Evolutionary conservation across 345 rosid genomes (phyloP).

Genomic region (Eucalyptus curtisii): DNA sequence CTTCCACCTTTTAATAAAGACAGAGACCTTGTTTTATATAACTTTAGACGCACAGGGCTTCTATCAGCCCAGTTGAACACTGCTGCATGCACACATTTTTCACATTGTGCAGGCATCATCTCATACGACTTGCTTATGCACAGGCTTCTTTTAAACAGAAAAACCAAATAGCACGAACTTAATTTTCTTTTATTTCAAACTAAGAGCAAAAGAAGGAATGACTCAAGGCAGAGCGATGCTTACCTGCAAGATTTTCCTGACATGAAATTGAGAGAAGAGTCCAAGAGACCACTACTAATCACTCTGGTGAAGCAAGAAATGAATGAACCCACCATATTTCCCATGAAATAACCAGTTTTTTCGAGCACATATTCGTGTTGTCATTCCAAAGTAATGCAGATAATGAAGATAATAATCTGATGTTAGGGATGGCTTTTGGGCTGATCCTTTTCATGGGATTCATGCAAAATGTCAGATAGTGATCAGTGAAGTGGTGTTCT

Average conservation of each 20-base stretch:
- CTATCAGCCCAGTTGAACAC: background rate
- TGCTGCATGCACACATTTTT: background rate
- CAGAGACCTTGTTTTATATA: background rate
- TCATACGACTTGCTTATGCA: background rate
- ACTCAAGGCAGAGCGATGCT: background rate
- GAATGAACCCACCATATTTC: slow-evolving; percentile 20
- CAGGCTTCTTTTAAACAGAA: background rate
- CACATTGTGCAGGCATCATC: background rate
- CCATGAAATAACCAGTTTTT: slow-evolving; percentile 5
- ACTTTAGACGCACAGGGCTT: background rate
- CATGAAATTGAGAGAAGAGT: slow-evolving; percentile 36
- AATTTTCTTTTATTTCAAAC: background rate
- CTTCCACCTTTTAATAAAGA: background rate
- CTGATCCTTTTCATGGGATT: background rate
- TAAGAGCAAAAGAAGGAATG: background rate
- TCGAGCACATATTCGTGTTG: background rate
- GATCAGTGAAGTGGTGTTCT: background rate
- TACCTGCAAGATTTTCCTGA: slow-evolving; percentile 59
- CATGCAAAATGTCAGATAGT: background rate
- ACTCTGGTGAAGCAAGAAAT: slow-evolving; percentile 19
- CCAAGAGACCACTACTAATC: slow-evolving; percentile 23
- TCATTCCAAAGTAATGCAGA: background rate
- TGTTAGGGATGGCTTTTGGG: background rate
- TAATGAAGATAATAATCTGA: background rate
- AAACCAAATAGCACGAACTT: background rate